A percentile compares a stretch with the other conserved stretches of the same genome.
These are phyloP conservation scores for Zygosaccharomyces gambellarensis DNA, from an alignment of 805 yeast genomes.

Conservation along the genomic window DNA sequence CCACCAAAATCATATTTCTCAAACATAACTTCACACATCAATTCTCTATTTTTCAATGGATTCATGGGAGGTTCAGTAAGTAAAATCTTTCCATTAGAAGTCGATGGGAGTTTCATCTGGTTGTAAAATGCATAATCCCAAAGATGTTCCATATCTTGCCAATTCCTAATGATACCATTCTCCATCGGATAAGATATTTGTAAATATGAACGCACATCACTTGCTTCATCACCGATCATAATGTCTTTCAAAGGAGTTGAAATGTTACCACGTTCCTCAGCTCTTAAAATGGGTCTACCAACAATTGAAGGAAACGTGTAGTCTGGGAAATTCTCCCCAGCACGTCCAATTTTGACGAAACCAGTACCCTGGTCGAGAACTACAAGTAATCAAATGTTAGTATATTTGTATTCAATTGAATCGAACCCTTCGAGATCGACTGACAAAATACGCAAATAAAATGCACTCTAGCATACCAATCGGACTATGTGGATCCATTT, in stretches of 20 bases:
- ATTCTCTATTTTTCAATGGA: slow-evolving; percentile 84
- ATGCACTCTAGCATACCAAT: slow-evolving; percentile 27
- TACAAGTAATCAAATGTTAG: slow-evolving; percentile 13
- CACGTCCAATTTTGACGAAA: slow-evolving; percentile 93
- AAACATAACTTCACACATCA: slow-evolving; percentile 92
- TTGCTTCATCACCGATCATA: slow-evolving; percentile 97
- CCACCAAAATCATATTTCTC: slow-evolving; percentile 90
- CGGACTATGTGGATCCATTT: slow-evolving; percentile 35
- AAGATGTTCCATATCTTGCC: slow-evolving; percentile 98
- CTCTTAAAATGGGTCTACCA: slow-evolving; percentile 94
- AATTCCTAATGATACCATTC: slow-evolving; percentile 91
- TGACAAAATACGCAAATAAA: neutral
- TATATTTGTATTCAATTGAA: neutral
- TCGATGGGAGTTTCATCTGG: slow-evolving; percentile 72
- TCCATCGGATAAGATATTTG: slow-evolving; percentile 99
- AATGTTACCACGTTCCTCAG: slow-evolving; percentile 77
- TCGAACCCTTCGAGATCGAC: neutral
- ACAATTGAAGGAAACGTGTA: slow-evolving; percentile 95
- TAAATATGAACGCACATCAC: slow-evolving; percentile 79
- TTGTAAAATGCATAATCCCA: slow-evolving; percentile 98
- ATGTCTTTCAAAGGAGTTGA: slow-evolving; percentile 78
- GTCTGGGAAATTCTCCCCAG: slow-evolving; percentile 96
- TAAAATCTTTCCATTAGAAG: slow-evolving; percentile 73
- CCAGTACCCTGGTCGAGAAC: slow-evolving; percentile 99
- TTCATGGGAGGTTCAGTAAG: slow-evolving; percentile 98